phyloP scores from a whole-genome alignment of 2,329 filamentous ascomycete genomes.

The Hymenoscyphus albidus region DNA sequence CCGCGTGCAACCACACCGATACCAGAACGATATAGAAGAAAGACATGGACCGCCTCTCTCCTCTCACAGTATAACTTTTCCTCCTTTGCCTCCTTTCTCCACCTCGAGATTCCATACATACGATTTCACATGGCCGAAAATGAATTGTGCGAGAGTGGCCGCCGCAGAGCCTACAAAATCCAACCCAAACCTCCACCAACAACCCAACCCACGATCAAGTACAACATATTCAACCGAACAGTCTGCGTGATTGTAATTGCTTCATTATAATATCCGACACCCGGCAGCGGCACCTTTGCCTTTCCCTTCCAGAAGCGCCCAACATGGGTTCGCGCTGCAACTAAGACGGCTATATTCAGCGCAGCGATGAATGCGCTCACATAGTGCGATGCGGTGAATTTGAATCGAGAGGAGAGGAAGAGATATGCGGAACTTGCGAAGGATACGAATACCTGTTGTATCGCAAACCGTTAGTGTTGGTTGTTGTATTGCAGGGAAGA shows the following conservation, averaged over 20 bases:
- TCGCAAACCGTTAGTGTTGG: background rate
- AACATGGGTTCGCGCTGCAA: slow-evolving; percentile 20
- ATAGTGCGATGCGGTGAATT: background rate
- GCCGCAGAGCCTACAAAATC: slow-evolving; percentile 1
- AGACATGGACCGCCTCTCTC: too few relatives aligned
- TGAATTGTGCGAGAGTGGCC: too few relatives aligned
- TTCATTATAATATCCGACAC: slow-evolving; percentile 27
- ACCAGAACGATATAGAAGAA: too few relatives aligned
- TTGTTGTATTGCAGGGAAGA: background rate
- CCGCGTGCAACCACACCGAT: too few relatives aligned
- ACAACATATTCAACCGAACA: slow-evolving; percentile 25
- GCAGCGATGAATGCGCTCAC: slow-evolving; percentile 5
- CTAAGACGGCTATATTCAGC: slow-evolving; percentile 22
- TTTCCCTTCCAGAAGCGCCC: slow-evolving; percentile 26
- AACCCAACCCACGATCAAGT: slow-evolving; percentile 24
- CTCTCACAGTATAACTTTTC: too few relatives aligned
- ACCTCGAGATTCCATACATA: too few relatives aligned
- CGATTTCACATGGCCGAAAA: too few relatives aligned
- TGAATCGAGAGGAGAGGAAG: slow-evolving; percentile 14
- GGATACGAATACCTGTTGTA: slow-evolving; percentile 18
- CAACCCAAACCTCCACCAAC: slow-evolving; percentile 11
- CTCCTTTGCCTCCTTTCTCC: too few relatives aligned
- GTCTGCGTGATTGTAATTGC: slow-evolving; percentile 25
- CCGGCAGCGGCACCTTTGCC: slow-evolving; percentile 23
- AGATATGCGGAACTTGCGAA: background rate